These are phyloP conservation scores for Auxenochlorella protothecoides DNA, from an alignment of 139 green algal genomes.

Conservation along the genomic window DNA sequence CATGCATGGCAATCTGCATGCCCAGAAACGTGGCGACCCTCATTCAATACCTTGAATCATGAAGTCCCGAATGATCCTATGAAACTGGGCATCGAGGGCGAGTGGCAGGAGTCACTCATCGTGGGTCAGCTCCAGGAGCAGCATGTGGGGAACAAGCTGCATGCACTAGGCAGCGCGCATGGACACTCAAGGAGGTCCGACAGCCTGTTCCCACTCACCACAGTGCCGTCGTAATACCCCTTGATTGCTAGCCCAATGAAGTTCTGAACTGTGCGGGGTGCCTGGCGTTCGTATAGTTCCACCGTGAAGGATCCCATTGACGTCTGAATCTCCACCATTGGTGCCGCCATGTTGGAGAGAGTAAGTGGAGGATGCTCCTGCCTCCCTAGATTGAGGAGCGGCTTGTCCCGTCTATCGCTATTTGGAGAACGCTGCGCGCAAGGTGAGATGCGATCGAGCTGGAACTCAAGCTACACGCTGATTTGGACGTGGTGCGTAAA, in stretches of 20 bases:
- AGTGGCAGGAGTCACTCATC: not conserved
- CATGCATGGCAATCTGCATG: no score
- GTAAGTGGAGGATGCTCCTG: no score
- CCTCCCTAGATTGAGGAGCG: no score
- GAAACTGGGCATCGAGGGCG: conserved; percentile 30
- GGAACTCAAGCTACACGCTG: no score
- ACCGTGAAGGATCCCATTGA: conserved; percentile 53
- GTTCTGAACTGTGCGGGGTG: conserved; percentile 71
- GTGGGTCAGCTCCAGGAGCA: not conserved
- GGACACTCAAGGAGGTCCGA: not conserved
- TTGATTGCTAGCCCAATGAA: conserved; percentile 72
- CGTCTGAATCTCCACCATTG: conserved; percentile 51
- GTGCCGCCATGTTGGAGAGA: conserved; percentile 6
- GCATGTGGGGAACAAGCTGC: not conserved
- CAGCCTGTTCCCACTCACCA: conserved; percentile 11
- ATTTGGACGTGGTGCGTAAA: no score
- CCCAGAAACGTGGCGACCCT: no score
- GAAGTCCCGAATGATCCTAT: conserved; percentile 79
- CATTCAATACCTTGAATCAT: conserved; percentile 64
- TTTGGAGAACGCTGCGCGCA: no score
- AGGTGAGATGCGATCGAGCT: no score
- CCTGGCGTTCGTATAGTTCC: conserved; percentile 81
- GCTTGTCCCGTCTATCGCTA: no score
- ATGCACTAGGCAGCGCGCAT: not conserved
- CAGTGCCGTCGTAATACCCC: conserved; percentile 90